Base-by-base conservation (phyloP, 2,329 filamentous ascomycete genomes). In the Spiromastix sp. region DNA sequence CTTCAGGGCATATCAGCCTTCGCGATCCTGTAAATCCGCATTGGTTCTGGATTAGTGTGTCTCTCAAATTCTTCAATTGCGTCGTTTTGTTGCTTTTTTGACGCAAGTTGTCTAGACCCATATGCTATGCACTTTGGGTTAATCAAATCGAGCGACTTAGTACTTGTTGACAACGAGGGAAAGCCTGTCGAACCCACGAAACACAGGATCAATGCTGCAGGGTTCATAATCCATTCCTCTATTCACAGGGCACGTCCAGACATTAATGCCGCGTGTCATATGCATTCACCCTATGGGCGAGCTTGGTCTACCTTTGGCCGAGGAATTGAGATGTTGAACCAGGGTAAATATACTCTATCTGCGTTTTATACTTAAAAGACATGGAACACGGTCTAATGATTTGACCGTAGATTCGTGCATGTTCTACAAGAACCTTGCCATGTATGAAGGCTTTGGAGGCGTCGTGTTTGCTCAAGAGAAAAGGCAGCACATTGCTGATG, bases 391-490 rank as follows among this genome's bases (percentile, higher is more conserved):
- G n/a, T n/a, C n/a, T n/a, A n/a, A n/a, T n/a, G n/a, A n/a, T n/a
- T n/a, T 13, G 32, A 4, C 16, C 8, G 13, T 12, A 34, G 61
- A 52, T 52, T 70, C 79, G 3, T 73, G 71, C 48, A 74, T 73
- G 45, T 70, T 84, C 42, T 72, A 81, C 53, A 68, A 74, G 12
- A 69, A 72, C 3, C 77, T 81, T 46, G 70, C 70, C 5, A 74
- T 82, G 2, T 82, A 83, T 50, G 55, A 70, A 12, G 69, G 71
- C 5, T 81, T 78, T 49, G 75, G 75, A 4, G 77, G 77, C 3
- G 67, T 79, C 3, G 76, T 79, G 0, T 64, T 81, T 19, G 68
- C 61, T 1, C 64, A 65, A 11, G 72, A 72, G 37, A 80, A 85
- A 51, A 79, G 79, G 1, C 58, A 68, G 46, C 64, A 70, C 24